These are phyloP conservation scores for Ceratobasidium sp. DNA, from an alignment of 1,284 basidiomycete species.

Conservation along the genomic window DNA sequence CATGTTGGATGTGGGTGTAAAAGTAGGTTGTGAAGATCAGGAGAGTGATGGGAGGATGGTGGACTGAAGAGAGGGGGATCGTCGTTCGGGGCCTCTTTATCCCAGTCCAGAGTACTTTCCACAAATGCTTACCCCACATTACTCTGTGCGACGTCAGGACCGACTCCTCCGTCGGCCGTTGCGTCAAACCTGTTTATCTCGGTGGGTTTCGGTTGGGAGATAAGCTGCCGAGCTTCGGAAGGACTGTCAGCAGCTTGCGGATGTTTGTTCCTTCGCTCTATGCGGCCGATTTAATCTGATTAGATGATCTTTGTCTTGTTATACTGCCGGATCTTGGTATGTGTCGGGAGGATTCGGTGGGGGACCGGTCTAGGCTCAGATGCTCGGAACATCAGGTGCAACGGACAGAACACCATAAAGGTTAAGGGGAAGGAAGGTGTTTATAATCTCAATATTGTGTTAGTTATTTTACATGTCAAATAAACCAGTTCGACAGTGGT, in stretches of 20 bases:
- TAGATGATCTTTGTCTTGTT: background rate
- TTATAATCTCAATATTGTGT: constrained; percentile 23
- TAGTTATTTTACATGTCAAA: constrained; percentile 23
- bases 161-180: constrained; percentile 30
- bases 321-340: background rate
- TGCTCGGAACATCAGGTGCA: background rate
- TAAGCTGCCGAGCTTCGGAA: constrained; percentile 9
- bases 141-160: background rate
- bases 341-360: background rate
- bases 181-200: constrained; percentile 27
- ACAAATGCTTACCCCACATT: background rate
- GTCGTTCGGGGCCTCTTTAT: background rate
- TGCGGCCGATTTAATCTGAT: constrained; percentile 34
- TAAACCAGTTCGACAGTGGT: constrained; percentile 4
- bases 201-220: constrained; percentile 35
- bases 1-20: background rate
- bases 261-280: background rate
- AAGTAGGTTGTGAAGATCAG: background rate
- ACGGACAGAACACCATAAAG: background rate
- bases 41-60: no score
- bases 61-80: constrained; percentile 8
- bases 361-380: background rate
- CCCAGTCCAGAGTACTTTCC: background rate
- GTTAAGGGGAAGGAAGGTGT: constrained; percentile 5
- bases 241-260: background rate